Evolutionary conservation across 2,329 filamentous ascomycete genomes (phyloP), one percentile per base, ranked within the genome.

Genomic region (Fusarium devonianum): DNA sequence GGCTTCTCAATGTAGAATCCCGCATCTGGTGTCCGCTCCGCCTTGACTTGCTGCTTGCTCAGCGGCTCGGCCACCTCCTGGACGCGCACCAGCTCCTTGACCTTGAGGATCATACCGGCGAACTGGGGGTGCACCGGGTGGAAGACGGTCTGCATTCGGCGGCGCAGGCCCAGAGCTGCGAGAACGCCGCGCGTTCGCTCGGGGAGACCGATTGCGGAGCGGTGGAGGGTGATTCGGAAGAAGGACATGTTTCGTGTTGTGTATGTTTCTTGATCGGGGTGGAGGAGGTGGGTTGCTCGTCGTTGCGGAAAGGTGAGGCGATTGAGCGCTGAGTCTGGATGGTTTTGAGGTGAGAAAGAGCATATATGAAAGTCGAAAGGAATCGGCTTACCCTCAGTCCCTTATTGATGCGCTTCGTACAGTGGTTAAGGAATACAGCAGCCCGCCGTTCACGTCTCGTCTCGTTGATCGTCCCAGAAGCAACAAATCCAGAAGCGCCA

Each of bases 221-320:
- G 90, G 75, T 94, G 84, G 48, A 96, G 88, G 37, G 91, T 96
- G 71, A 97, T 90, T 69, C 90, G 88, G 81, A 97, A 97, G 80
- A 83, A 96, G 49, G 86, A 79, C 87, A 92, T 92, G 49, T 12
- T 25, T 14, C n/a, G n/a, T n/a, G n/a, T n/a, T n/a, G n/a, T n/a
- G n/a, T n/a, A n/a, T n/a, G n/a, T n/a, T 23, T 8, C 8, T 35
- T 33, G 18, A 35, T 9, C n/a, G n/a, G n/a, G n/a, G n/a, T n/a
- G n/a, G n/a, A n/a, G n/a, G n/a, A n/a, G n/a, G n/a, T n/a, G n/a
- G 19, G 7, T 19, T 16, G 5, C 13, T 21, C 22, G 30, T 33
- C 25, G 12, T 25, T 17, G 16, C 16, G 33, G 19, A 40, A 7
- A 19, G 7, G 29, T 5, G 14, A 32, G 19, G 14, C 19, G 56